phyloP scores from a whole-genome alignment of 2,329 filamentous ascomycete species.

The Teratosphaeria pseudoeucalypti region DNA sequence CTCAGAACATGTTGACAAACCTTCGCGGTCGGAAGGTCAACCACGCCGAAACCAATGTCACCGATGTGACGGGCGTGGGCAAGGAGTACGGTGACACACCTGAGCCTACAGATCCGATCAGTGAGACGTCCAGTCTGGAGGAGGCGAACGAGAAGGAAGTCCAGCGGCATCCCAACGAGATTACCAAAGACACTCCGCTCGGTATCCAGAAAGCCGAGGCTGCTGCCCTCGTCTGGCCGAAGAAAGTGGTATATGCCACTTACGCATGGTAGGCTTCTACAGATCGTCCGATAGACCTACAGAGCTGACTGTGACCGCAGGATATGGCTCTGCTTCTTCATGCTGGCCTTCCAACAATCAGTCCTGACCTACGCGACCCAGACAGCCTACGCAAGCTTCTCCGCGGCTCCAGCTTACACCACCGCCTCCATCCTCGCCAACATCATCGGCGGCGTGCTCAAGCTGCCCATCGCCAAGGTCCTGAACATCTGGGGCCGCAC shows the following conservation, averaged over 20 bases:
- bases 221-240: slow-evolving; percentile 31
- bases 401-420: slow-evolving; percentile 24
- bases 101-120: background rate
- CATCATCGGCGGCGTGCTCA: slow-evolving; percentile 28
- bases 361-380: slow-evolving; percentile 28
- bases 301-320: slow-evolving; percentile 17
- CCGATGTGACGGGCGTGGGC: background rate
- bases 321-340: slow-evolving; percentile 40
- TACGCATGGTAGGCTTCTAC: slow-evolving; percentile 27
- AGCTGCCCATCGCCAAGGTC: slow-evolving; percentile 30
- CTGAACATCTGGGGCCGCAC: slow-evolving; percentile 33
- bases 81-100: background rate
- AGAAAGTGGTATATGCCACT: slow-evolving; percentile 26
- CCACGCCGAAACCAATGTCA: background rate
- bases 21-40: background rate
- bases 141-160: slow-evolving; percentile 23
- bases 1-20: background rate
- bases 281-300: no score
- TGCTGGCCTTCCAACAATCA: slow-evolving; percentile 37
- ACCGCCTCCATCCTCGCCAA: slow-evolving; percentile 27
- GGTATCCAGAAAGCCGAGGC: slow-evolving; percentile 32
- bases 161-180: slow-evolving; percentile 18
- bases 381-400: slow-evolving; percentile 32
- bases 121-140: slow-evolving; percentile 19
- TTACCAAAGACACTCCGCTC: slow-evolving; percentile 23